A percentile compares a stretch with the other conserved stretches of the same genome.
These are phyloP conservation scores for Termitomyces eurrhizus DNA, from an alignment of 768 basidiomycete species.

Conservation along the genomic window DNA sequence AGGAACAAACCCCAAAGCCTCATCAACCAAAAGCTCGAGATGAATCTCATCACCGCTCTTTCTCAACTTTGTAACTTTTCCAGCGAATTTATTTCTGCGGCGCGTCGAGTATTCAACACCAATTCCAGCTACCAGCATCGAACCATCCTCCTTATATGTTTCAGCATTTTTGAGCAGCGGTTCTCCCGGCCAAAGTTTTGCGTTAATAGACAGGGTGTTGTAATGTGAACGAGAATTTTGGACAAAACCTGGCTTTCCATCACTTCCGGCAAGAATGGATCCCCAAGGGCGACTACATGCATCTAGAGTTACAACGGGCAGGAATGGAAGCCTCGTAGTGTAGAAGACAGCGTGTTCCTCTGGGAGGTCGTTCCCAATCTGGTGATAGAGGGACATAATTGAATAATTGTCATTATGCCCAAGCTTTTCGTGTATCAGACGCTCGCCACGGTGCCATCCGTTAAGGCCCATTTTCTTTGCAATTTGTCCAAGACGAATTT, in stretches of 20 bases:
- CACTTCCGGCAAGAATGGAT: constrained; percentile 44
- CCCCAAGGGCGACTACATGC: constrained; percentile 51
- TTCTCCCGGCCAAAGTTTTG: constrained; percentile 50
- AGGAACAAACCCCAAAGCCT: constrained; percentile 51
- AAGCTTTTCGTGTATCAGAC: constrained; percentile 43
- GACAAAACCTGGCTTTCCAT: constrained; percentile 47
- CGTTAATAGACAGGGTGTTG: constrained; percentile 34
- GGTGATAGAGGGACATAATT: constrained; percentile 29
- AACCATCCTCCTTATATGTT: constrained; percentile 1
- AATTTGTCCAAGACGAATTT: not conserved
- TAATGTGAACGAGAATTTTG: constrained; percentile 27
- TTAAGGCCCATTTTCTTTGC: constrained; percentile 25
- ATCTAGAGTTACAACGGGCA: constrained; percentile 57
- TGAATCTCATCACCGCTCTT: constrained; percentile 24
- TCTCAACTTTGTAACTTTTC: constrained; percentile 32
- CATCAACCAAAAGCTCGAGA: constrained; percentile 44
- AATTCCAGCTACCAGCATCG: constrained; percentile 48
- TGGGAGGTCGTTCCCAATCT: constrained; percentile 44
- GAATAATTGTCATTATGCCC: constrained; percentile 34
- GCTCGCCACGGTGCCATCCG: constrained; percentile 54
- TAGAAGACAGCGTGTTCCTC: constrained; percentile 49
- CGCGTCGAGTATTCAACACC: constrained; percentile 57
- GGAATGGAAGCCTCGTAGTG: constrained; percentile 44
- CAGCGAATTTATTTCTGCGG: constrained; percentile 61
- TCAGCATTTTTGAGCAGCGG: constrained; percentile 40